Evolutionary conservation across 306 rosid genomes (phyloP).

Genomic region (Fragaria iinumae): DNA sequence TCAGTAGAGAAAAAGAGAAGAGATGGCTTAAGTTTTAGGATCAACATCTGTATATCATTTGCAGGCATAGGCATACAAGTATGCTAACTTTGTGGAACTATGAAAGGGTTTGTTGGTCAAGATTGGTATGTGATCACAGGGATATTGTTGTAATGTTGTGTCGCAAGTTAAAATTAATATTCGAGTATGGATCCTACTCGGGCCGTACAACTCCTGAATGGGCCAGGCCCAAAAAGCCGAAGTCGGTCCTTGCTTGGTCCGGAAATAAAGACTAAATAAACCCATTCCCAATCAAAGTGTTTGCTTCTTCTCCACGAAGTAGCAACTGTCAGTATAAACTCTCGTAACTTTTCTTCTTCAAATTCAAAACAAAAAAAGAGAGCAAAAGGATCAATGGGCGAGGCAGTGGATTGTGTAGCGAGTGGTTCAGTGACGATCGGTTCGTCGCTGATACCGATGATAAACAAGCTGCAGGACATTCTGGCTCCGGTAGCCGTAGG

Average conservation of each 20-base stretch:
- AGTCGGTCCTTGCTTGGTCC: neutral
- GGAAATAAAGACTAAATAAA: too few species aligned
- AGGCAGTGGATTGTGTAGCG: neutral
- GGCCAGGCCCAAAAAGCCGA: neutral
- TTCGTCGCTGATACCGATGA: constrained; percentile 29
- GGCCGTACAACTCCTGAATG: too few species aligned
- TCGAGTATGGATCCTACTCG: too few species aligned
- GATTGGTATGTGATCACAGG: neutral
- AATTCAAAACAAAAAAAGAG: too few species aligned
- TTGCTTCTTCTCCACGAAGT: neutral
- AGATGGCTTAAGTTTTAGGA: constrained; percentile 89
- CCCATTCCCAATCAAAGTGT: too few species aligned
- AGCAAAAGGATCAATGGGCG: constrained; percentile 12
- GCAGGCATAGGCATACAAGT: neutral
- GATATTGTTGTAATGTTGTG: neutral
- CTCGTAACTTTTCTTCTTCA: neutral
- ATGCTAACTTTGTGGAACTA: constrained; percentile 8
- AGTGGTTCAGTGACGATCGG: constrained; percentile 18
- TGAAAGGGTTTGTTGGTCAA: constrained; percentile 1
- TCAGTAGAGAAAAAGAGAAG: constrained; percentile 83
- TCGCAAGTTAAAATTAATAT: too few species aligned
- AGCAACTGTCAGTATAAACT: neutral
- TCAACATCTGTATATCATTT: neutral
- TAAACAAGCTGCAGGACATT: constrained; percentile 38
- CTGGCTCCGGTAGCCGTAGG: constrained; percentile 26